Conservation (phyloP, 306 rosid species). For the Ziziphus jujuba region DNA sequence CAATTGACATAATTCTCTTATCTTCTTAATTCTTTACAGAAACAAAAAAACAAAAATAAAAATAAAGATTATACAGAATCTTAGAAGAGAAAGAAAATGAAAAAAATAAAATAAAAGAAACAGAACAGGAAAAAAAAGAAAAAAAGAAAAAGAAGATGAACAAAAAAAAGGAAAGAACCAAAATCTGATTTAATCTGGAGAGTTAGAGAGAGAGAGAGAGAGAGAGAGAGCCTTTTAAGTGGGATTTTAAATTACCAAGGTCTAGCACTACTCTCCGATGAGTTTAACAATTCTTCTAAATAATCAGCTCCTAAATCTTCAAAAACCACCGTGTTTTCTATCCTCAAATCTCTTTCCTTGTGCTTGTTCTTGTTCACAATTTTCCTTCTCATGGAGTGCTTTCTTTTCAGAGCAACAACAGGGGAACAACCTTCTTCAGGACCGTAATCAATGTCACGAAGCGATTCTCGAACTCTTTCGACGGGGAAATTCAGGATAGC, state of each 20-base stretch:
- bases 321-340: slow-evolving; percentile 71
- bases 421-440: slow-evolving; percentile 73
- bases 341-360: slow-evolving; percentile 42
- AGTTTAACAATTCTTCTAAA: slow-evolving; percentile 73
- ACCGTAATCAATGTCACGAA: slow-evolving; percentile 51
- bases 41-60: neutral
- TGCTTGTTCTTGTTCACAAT: slow-evolving; percentile 43
- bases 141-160: neutral
- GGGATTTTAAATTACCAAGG: neutral
- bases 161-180: neutral
- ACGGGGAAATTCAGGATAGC: slow-evolving; percentile 84
- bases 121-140: neutral
- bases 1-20: neutral
- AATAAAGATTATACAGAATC: neutral
- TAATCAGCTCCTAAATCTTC: slow-evolving; percentile 92
- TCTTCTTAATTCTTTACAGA: slow-evolving; percentile 8
- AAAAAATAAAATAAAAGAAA: neutral
- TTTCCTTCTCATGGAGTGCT: slow-evolving; percentile 80
- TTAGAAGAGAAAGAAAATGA: neutral
- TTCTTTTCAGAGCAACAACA: slow-evolving; percentile 81
- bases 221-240: neutral
- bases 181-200: neutral
- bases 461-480: slow-evolving; percentile 74
- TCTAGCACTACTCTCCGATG: slow-evolving; percentile 36
- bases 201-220: neutral